phyloP scores from a whole-genome alignment of 2,329 filamentous ascomycete genomes.

The Phaeosphaeriaceae sp. region DNA sequence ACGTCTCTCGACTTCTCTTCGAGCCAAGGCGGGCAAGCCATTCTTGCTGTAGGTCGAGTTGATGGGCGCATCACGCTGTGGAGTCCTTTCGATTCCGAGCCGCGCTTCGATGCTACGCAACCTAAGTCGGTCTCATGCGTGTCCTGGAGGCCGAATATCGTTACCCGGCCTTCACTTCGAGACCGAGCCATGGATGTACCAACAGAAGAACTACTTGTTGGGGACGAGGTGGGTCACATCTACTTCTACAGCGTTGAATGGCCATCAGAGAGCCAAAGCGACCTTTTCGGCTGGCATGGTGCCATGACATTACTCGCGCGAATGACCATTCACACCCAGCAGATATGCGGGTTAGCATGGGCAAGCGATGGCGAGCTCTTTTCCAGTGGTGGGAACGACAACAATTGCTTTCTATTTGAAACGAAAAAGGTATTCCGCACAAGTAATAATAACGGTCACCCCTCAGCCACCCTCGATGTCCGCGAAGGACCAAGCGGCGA shows the following conservation, averaged over 20 bases:
- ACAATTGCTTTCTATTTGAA: conserved; percentile 83
- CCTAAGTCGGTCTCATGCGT: conserved; percentile 78
- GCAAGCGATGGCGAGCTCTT: conserved; percentile 77
- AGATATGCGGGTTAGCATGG: conserved; percentile 94
- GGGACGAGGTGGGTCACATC: conserved; percentile 81
- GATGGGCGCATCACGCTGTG: conserved; percentile 79
- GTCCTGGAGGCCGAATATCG: conserved; percentile 74
- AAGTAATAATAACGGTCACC: conserved; percentile 8
- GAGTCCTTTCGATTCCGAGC: conserved; percentile 73
- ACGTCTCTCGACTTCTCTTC: conserved; percentile 94
- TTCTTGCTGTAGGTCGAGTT: conserved; percentile 84
- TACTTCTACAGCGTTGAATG: conserved; percentile 93
- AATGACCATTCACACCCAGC: conserved; percentile 81
- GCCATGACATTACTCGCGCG: conserved; percentile 78
- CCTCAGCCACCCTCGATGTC: conserved; percentile 27
- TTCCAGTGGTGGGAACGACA: conserved; percentile 92
- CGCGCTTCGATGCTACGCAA: conserved; percentile 78
- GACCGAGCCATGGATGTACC: conserved; percentile 61
- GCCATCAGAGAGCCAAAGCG: conserved; percentile 64
- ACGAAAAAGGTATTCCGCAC: conserved; percentile 63
- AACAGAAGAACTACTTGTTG: conserved; percentile 85
- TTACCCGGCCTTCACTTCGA: conserved; percentile 58
- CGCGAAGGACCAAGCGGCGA: conserved; percentile 38
- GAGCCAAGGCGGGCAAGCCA: conserved; percentile 72
- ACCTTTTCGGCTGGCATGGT: conserved; percentile 78